Evolutionary conservation across 2,329 filamentous ascomycete genomes (phyloP), one percentile per base, ranked within the genome.

Genomic region (Plectosphaerella plurivora): DNA sequence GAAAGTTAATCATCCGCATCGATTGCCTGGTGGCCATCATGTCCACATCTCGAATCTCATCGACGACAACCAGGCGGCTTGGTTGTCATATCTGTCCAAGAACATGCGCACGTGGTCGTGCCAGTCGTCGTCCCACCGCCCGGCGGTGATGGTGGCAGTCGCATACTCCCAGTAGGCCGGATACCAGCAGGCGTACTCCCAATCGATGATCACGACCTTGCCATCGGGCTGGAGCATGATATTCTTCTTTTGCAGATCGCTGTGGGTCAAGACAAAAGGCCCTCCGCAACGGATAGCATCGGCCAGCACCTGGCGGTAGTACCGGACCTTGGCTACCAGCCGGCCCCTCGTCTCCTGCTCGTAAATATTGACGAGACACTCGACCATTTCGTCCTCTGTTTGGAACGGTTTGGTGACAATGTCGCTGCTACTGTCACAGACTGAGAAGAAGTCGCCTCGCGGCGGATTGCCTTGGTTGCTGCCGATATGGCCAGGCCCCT

Each of bases 211-310:
- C 3, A 56, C 48, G 8, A 52, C 8, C n/a, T 46, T 20, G 4
- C 55, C 56, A 22, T 59, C 55, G 11, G 50, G 37, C 15, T 46
- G 35, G 9, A 57, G 18, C 4, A 61, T 55, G 8, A 61, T 47
- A 15, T 59, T 63, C 47, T 63, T 61, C 24, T 59, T 55, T 50
- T 62, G 60, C 1, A 61, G 52, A 47, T 61, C 60, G 12, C 54
- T 54, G 44, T 62, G 53, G 2, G 56, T 61, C 35, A 60, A 62
- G 9, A 61, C 51, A 3, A 37, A 12, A 7, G 35, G 35, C 35
- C 35, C 35, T 12, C 35, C 35, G 35, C n/a, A n/a, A n/a, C 35
- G 35, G 11, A 37, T 37, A 7, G 35, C 35, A 37, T 37, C 35
- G 35, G 35, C 35, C 11, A 37, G 35, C 4, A 37, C 35, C 35